phyloP scores from a whole-genome alignment of 2,329 filamentous ascomycete species.

The Gremmenia infestans region DNA sequence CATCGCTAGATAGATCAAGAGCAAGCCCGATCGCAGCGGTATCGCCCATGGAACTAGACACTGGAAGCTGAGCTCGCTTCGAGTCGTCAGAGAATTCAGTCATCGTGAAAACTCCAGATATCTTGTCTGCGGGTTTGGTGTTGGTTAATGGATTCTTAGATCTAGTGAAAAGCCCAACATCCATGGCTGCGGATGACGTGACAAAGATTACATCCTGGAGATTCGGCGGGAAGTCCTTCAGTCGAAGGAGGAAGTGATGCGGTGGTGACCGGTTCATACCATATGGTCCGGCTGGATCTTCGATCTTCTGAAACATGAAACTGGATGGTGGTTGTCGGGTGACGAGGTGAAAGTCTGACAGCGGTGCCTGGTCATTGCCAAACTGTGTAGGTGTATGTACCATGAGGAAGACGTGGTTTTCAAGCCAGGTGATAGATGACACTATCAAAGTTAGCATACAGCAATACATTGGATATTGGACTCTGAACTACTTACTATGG shows the following conservation, averaged over 20 bases:
- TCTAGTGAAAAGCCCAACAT: slow-evolving; percentile 73
- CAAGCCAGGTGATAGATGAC: slow-evolving; percentile 79
- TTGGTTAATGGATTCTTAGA: slow-evolving; percentile 63
- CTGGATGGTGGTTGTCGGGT: slow-evolving; percentile 55
- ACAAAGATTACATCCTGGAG: slow-evolving; percentile 79
- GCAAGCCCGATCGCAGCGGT: slow-evolving; percentile 75
- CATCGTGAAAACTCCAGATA: slow-evolving; percentile 66
- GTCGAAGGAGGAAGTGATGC: slow-evolving; percentile 71
- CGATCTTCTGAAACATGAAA: slow-evolving; percentile 70
- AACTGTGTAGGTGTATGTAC: slow-evolving; percentile 67
- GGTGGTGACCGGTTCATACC: slow-evolving; percentile 60
- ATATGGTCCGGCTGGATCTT: slow-evolving; percentile 70
- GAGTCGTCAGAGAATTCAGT: slow-evolving; percentile 70
- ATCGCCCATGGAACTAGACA: slow-evolving; percentile 62
- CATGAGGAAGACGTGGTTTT: slow-evolving; percentile 78
- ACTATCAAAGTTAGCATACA: slow-evolving; percentile 44
- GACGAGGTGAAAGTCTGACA: slow-evolving; percentile 75
- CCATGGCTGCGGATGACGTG: slow-evolving; percentile 72
- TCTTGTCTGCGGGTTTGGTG: slow-evolving; percentile 52
- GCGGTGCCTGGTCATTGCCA: slow-evolving; percentile 46
- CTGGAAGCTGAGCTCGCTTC: slow-evolving; percentile 68
- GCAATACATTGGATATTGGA: background rate
- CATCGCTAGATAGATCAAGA: slow-evolving; percentile 77
- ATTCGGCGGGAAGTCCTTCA: slow-evolving; percentile 75
- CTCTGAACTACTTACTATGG: slow-evolving; percentile 51